phyloP scores from a whole-genome alignment of 108 stramenopile species.

The Conticribra guillardii region DNA sequence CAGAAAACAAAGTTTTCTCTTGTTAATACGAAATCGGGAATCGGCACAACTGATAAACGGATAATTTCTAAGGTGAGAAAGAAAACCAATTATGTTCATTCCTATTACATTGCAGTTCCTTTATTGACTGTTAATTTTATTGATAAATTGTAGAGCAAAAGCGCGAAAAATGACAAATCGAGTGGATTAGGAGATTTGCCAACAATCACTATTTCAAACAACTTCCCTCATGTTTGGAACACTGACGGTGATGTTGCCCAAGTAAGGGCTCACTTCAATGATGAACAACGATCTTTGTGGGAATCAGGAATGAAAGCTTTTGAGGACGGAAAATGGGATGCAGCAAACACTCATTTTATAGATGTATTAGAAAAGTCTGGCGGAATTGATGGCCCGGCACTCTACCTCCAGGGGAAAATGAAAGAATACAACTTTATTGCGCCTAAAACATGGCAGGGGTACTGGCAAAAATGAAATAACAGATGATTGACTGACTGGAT shows the following conservation, averaged over 20 bases:
- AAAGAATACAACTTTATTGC: slow-evolving; percentile 26
- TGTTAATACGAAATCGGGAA: too few species aligned
- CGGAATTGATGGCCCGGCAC: slow-evolving; percentile 52
- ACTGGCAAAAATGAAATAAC: slow-evolving; percentile 20
- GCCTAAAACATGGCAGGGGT: slow-evolving; percentile 46
- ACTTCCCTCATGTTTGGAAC: slow-evolving; percentile 46
- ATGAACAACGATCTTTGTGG: slow-evolving; percentile 30
- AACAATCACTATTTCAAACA: slow-evolving; percentile 27
- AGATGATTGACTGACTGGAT: not conserved
- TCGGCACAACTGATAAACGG: too few species aligned
- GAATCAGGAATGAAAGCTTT: slow-evolving; percentile 42
- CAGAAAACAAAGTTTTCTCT: slow-evolving; percentile 15
- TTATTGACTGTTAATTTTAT: not conserved
- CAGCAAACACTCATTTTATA: slow-evolving; percentile 32
- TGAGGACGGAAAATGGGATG: slow-evolving; percentile 41
- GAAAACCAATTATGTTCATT: too few species aligned
- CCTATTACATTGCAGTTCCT: too few species aligned
- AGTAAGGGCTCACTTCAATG: slow-evolving; percentile 39
- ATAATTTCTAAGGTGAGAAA: too few species aligned
- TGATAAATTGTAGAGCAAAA: not conserved
- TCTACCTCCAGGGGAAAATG: slow-evolving; percentile 34
- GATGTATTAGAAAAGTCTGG: slow-evolving; percentile 41
- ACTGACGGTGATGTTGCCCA: slow-evolving; percentile 47
- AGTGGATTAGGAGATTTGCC: slow-evolving; percentile 46
- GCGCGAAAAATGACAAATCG: slow-evolving; percentile 3